Conservation (phyloP, 441 rosid species). For the Mallotus repandus region DNA sequence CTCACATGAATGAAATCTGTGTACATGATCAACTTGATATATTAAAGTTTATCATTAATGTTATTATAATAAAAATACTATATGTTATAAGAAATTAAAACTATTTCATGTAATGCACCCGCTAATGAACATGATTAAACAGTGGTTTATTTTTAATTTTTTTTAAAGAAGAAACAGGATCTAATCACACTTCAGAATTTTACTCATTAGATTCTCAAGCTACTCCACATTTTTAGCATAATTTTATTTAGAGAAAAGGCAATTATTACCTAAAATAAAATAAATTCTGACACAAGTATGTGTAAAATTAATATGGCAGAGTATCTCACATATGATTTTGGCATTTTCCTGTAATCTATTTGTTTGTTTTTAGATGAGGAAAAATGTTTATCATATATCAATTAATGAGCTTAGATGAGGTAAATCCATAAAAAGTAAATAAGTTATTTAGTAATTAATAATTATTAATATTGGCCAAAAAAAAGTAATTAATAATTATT, state of each 20-base stretch:
- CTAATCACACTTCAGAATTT: background rate
- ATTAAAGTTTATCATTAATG: background rate
- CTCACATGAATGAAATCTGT: slow-evolving; percentile 14
- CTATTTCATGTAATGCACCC: background rate
- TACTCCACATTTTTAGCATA: background rate
- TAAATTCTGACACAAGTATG: background rate
- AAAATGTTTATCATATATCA: no score
- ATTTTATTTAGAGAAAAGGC: background rate
- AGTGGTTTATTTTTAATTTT: background rate
- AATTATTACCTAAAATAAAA: background rate
- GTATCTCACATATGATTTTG: slow-evolving; percentile 7
- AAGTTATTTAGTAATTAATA: no score
- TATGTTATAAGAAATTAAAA: background rate
- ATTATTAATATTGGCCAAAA: no score
- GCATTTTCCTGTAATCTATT: background rate
- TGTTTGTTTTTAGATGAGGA: no score
- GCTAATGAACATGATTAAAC: slow-evolving; percentile 17
- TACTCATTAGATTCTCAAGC: background rate
- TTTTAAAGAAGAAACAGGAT: background rate
- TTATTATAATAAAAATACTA: background rate
- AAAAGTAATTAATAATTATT: no score
- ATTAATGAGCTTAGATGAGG: background rate
- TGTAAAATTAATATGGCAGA: background rate
- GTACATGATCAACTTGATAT: background rate
- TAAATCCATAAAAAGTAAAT: background rate